Conservation (phyloP, 1,139 yeast species). For the Kazachstania sp. region DNA sequence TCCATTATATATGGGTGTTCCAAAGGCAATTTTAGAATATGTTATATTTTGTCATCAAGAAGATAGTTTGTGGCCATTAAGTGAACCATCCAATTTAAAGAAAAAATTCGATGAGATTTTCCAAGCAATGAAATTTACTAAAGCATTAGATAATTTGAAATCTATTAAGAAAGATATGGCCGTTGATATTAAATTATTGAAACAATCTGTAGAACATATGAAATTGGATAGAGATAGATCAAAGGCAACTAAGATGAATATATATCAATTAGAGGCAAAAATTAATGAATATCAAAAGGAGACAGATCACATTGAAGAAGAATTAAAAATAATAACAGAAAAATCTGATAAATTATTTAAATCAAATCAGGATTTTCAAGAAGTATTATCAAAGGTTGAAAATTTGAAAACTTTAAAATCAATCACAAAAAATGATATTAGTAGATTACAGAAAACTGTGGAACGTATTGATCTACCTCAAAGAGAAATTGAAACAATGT, state of each 20-base stretch:
- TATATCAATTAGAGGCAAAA: slow-evolving; percentile 38
- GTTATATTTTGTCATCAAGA: slow-evolving; percentile 98
- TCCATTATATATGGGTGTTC: slow-evolving; percentile 79
- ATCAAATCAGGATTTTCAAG: slow-evolving; percentile 75
- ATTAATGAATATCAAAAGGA: slow-evolving; percentile 43
- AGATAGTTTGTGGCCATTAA: slow-evolving; percentile 92
- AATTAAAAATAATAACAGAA: slow-evolving; percentile 46
- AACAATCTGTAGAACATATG: slow-evolving; percentile 70
- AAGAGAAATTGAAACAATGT: slow-evolving; percentile 41
- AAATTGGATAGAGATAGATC: slow-evolving; percentile 70
- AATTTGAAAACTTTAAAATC: slow-evolving; percentile 43
- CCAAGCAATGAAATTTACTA: slow-evolving; percentile 89
- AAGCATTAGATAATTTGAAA: slow-evolving; percentile 77
- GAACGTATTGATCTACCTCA: slow-evolving; percentile 41
- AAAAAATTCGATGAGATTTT: slow-evolving; percentile 94
- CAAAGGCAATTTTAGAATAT: slow-evolving; percentile 78
- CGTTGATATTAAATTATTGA: slow-evolving; percentile 62
- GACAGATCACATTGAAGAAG: slow-evolving; percentile 41
- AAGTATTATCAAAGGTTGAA: slow-evolving; percentile 55
- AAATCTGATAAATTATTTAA: slow-evolving; percentile 61
- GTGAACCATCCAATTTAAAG: slow-evolving; percentile 83
- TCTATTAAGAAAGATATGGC: slow-evolving; percentile 67
- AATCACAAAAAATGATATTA: slow-evolving; percentile 42
- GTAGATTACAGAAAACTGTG: slow-evolving; percentile 40
- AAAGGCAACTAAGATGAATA: slow-evolving; percentile 42